A percentile compares a stretch with the other conserved stretches of the same genome.
Evolutionary conservation across 371 early-diverging fungal species (phyloP).

Genomic region (Mucor velutinosus): DNA sequence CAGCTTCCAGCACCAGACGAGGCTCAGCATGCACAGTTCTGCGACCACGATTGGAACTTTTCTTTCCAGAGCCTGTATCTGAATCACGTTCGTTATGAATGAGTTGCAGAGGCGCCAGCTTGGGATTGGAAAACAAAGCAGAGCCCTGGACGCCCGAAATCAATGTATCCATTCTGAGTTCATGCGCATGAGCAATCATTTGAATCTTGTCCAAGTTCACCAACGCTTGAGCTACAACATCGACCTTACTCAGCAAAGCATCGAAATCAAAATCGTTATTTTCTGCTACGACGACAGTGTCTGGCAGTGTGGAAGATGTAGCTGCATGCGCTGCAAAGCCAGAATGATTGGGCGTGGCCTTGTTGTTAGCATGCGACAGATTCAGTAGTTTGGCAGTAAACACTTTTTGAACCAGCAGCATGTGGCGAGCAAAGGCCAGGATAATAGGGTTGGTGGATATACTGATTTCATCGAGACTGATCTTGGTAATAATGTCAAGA

Average conservation of each 20-base stretch:
- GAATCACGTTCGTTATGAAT: conserved; percentile 42
- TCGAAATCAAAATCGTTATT: conserved; percentile 25
- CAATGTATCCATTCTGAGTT: conserved; percentile 40
- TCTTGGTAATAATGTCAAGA: conserved; percentile 51
- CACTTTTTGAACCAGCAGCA: conserved; percentile 72
- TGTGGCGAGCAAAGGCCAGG: conserved; percentile 73
- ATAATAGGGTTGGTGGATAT: conserved; percentile 67
- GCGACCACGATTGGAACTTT: conserved; percentile 41
- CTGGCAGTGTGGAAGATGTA: conserved; percentile 1
- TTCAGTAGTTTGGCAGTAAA: conserved; percentile 56
- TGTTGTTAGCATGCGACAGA: conserved; percentile 28
- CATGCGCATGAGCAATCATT: conserved; percentile 49
- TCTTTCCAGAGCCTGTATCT: conserved; percentile 49
- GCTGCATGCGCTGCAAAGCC: background rate
- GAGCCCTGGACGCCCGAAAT: conserved; percentile 46
- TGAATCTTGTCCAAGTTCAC: conserved; percentile 39
- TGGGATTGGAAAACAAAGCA: conserved; percentile 50
- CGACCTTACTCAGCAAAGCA: conserved; percentile 32
- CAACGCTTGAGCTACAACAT: conserved; percentile 47
- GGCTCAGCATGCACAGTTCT: conserved; percentile 23
- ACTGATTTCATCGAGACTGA: conserved; percentile 50
- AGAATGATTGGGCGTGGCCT: conserved; percentile 6
- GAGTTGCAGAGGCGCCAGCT: conserved; percentile 32
- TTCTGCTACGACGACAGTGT: background rate
- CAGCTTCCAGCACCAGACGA: conserved; percentile 44